Conservation (phyloP, 495 filamentous ascomycete genomes). For the Haplographium delicatum region DNA sequence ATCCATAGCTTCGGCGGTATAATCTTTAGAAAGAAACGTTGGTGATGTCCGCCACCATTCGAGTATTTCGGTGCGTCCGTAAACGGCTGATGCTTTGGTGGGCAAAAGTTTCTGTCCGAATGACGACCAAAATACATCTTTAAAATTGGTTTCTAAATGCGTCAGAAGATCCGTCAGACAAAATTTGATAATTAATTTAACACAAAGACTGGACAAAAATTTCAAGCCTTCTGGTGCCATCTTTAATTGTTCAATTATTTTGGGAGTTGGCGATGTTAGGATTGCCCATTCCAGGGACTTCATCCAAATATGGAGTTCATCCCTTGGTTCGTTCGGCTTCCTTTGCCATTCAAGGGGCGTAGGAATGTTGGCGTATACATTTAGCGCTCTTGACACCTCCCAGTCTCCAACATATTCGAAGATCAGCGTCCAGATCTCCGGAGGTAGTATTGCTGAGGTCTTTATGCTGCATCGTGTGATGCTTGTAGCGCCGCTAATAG, state of each 20-base stretch:
- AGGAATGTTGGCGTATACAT: constrained; percentile 69
- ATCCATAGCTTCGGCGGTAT: constrained; percentile 71
- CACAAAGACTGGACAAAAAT: constrained; percentile 71
- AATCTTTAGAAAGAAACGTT: constrained; percentile 71
- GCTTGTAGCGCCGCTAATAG: constrained; percentile 34
- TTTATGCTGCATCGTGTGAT: constrained; percentile 16
- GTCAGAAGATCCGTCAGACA: constrained; percentile 65
- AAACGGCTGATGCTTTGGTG: constrained; percentile 78
- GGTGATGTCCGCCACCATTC: constrained; percentile 84
- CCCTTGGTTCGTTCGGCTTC: constrained; percentile 36
- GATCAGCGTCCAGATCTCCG: constrained; percentile 84
- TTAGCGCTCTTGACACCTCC: constrained; percentile 77
- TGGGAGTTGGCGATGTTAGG: constrained; percentile 60
- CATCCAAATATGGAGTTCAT: constrained; percentile 48
- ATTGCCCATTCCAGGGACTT: constrained; percentile 74
- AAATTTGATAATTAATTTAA: constrained; percentile 89
- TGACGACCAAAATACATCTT: constrained; percentile 73
- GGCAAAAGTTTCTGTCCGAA: constrained; percentile 79
- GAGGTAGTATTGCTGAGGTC: constrained; percentile 47
- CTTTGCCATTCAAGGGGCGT: constrained; percentile 67
- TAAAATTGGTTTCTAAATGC: constrained; percentile 71
- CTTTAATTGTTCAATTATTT: constrained; percentile 61
- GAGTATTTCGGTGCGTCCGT: constrained; percentile 76
- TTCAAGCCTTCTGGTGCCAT: constrained; percentile 60
- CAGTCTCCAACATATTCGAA: constrained; percentile 81